phyloP scores from a whole-genome alignment of 495 filamentous ascomycete genomes.

The Chaetomium tenue region DNA sequence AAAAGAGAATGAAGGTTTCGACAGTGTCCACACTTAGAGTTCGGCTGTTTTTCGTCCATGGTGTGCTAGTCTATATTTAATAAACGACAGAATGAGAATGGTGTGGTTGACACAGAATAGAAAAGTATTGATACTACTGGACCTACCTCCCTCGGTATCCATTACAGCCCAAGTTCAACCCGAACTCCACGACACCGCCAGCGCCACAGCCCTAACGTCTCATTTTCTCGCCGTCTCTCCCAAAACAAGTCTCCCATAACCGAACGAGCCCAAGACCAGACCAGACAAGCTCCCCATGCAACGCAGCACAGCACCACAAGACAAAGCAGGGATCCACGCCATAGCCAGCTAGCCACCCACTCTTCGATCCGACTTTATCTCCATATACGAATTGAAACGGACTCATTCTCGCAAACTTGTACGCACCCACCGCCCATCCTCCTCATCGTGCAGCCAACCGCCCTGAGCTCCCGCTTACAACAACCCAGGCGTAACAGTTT shows the following conservation, averaged over 20 bases:
- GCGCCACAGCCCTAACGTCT: background rate
- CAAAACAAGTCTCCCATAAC: background rate
- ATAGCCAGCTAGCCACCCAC: background rate
- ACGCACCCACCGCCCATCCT: background rate
- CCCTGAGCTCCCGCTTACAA: background rate
- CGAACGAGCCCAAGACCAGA: background rate
- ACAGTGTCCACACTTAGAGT: no score
- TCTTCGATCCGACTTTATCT: background rate
- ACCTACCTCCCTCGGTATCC: background rate
- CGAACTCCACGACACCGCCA: background rate
- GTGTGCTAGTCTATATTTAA: no score
- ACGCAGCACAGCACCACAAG: background rate
- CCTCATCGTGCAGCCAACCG: constrained; percentile 4
- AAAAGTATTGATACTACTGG: background rate
- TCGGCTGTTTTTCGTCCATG: no score
- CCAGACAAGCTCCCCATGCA: constrained; percentile 12
- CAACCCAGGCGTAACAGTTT: constrained; percentile 15
- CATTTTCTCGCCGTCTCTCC: background rate
- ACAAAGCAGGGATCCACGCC: background rate
- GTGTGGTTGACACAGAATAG: no score
- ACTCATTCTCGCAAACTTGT: background rate
- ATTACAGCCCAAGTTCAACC: background rate
- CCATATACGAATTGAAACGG: background rate
- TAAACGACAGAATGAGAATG: no score
- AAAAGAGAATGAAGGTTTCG: no score